Evolutionary conservation across 768 basidiomycete species (phyloP).

Genomic region (Coprinopsis cinerea): DNA sequence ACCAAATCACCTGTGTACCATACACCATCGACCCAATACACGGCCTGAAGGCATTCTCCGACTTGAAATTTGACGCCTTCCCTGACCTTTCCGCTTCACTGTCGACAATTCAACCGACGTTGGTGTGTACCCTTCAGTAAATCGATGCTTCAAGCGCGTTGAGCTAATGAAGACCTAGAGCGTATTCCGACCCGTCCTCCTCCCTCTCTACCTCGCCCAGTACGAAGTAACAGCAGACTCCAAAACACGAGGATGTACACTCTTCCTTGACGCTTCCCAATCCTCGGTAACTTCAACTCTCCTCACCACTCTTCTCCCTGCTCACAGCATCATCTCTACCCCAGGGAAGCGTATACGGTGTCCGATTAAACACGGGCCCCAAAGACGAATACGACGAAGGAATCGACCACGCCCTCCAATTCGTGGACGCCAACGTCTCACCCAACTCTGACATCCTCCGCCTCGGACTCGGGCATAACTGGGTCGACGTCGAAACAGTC

Average conservation of each 20-base stretch:
- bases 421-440: neutral
- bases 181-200: slow-evolving; percentile 58
- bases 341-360: slow-evolving; percentile 9
- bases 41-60: slow-evolving; percentile 34
- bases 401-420: neutral
- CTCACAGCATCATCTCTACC: neutral
- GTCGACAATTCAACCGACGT: slow-evolving; percentile 33
- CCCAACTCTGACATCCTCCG: slow-evolving; percentile 5
- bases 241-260: neutral
- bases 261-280: slow-evolving; percentile 13
- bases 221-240: slow-evolving; percentile 27
- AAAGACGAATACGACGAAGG: slow-evolving; percentile 3
- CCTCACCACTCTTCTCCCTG: neutral
- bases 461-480: slow-evolving; percentile 8
- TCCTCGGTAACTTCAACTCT: neutral
- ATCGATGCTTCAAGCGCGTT: slow-evolving; percentile 3
- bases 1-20: slow-evolving; percentile 50
- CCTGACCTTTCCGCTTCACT: slow-evolving; percentile 38
- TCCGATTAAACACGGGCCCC: neutral
- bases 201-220: slow-evolving; percentile 58
- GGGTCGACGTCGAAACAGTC: slow-evolving; percentile 12
- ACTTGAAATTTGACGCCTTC: slow-evolving; percentile 28
- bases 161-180: slow-evolving; percentile 1
- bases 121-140: slow-evolving; percentile 32
- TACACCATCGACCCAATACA: slow-evolving; percentile 51